phyloP scores from a whole-genome alignment of 1,284 basidiomycete genomes.

The Ceratorhiza oryzae-sativae region DNA sequence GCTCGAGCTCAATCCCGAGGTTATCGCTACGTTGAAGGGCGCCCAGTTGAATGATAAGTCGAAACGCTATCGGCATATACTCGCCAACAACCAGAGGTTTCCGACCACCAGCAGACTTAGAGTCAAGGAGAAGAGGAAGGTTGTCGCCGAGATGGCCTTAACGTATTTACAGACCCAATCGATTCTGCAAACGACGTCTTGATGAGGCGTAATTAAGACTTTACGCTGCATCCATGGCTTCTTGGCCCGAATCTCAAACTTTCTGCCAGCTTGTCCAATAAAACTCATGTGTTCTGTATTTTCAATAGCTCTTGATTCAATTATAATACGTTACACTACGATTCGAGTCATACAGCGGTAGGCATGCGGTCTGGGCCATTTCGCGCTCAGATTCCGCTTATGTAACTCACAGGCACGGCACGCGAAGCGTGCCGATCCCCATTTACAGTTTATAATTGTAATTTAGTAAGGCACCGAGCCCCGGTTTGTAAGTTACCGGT shows the following conservation, averaged over 20 bases:
- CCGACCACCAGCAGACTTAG: slow-evolving; percentile 7
- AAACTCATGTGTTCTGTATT: background rate
- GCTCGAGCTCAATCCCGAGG: background rate
- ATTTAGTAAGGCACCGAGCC: no score
- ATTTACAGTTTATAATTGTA: no score
- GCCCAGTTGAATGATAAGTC: slow-evolving; percentile 5
- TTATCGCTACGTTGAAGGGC: slow-evolving; percentile 11
- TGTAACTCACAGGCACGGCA: slow-evolving; percentile 26
- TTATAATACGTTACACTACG: background rate
- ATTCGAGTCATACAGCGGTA: background rate
- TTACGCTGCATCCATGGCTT: background rate
- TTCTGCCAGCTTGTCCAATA: background rate
- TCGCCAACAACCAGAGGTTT: background rate
- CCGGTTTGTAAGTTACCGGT: no score
- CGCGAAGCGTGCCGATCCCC: no score
- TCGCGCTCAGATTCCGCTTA: slow-evolving; percentile 21
- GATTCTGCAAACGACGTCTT: background rate
- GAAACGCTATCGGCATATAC: slow-evolving; percentile 6
- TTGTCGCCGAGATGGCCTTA: slow-evolving; percentile 1
- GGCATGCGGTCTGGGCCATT: background rate
- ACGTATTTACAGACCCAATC: slow-evolving; percentile 12
- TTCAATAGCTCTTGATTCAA: background rate
- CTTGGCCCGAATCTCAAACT: background rate
- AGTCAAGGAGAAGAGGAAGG: background rate
- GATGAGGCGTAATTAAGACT: background rate